Base-by-base conservation (phyloP, 177 flowering plant species). In the Vitis hybrid region DNA sequence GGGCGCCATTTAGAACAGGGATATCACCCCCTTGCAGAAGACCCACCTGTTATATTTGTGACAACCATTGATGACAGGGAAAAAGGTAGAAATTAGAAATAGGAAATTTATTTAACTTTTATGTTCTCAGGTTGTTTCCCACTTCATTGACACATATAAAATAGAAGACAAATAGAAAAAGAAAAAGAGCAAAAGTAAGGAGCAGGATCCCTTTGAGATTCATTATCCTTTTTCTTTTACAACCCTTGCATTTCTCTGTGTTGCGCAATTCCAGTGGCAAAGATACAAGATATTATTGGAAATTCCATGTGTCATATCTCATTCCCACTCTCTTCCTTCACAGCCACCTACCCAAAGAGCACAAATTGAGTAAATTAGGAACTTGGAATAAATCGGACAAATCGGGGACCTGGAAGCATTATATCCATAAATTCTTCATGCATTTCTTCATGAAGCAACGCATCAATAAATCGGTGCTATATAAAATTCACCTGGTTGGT, bases 81-180 rank as follows among this genome's bases (percentile, higher is more conserved):
- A 69, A 10, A 49, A 68, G 26, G 22, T 45, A 34, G 57, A 31
- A 7, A 45, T 10, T 52, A 19, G 57, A 63, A 69, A 53, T 31
- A 60, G 14, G 29, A 60, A 60, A 69, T 31, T 51, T 26, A 54
- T 29, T 50, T 34, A 60, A 9, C 59, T 59, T 58, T 61, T 60
- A 53, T 56, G n/a, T 20, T 72, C 68, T 68, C 68, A 69, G 74
- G 72, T 72, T 82, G 84, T 79, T 82, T 75, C 80, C 82, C 73
- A 69, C 73, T 65, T 60, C 77, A 65, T 68, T 79, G 82, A 77
- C 84, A 79, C 79, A 70, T 49, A 72, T 57, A 61, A 69, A 60
- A 76, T 26, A 51, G 63, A 73, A 10, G 3, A 18, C 66, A 57
- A 62, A 3, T 11, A 1, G 3, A 55, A 53, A 26, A 64, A 59